Percentiles rank a stretch among this genome's conserved stretches.
Conservation (phyloP, 2,329 filamentous ascomycete genomes). For the Ophiostoma australiae region DNA sequence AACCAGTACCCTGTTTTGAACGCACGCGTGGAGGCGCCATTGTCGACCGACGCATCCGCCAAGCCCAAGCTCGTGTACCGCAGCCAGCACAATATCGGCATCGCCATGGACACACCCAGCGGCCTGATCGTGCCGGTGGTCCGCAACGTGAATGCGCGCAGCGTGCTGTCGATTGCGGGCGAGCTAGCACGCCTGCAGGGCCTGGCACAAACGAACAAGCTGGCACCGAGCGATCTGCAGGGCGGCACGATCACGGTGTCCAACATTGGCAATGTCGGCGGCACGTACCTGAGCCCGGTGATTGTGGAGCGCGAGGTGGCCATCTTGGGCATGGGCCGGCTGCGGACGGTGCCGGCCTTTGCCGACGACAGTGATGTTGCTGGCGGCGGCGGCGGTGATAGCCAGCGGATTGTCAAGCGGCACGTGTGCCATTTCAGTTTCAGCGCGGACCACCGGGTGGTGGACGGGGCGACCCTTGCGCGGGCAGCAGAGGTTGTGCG, state of each 20-base stretch:
- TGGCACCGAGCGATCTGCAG: conserved; percentile 68
- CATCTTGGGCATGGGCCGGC: conserved; percentile 81
- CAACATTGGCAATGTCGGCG: conserved; percentile 93
- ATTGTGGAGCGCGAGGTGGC: conserved; percentile 88
- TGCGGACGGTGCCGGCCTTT: conserved; percentile 78
- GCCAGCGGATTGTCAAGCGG: conserved; percentile 65
- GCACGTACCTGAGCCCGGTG: conserved; percentile 84
- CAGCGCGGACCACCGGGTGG: conserved; percentile 90
- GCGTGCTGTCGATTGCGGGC: conserved; percentile 69
- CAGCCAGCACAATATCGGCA: conserved; percentile 85
- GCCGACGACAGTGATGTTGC: conserved; percentile 49
- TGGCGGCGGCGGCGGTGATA: conserved; percentile 46
- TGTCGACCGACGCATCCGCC: conserved; percentile 32
- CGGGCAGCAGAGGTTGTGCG: conserved; percentile 79
- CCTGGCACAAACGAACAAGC: conserved; percentile 68
- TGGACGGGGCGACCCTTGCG: conserved; percentile 93
- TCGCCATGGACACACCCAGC: conserved; percentile 88
- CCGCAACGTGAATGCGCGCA: conserved; percentile 71
- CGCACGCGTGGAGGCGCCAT: conserved; percentile 63
- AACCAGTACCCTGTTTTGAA: conserved; percentile 82
- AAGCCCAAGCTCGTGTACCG: conserved; percentile 76
- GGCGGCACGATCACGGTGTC: conserved; percentile 93
- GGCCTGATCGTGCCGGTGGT: conserved; percentile 91
- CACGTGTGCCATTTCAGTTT: conserved; percentile 89
- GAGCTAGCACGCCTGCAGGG: conserved; percentile 70